Evolutionary conservation across 2,329 filamentous ascomycete genomes (phyloP).

Genomic region (Venturia aucupariae): DNA sequence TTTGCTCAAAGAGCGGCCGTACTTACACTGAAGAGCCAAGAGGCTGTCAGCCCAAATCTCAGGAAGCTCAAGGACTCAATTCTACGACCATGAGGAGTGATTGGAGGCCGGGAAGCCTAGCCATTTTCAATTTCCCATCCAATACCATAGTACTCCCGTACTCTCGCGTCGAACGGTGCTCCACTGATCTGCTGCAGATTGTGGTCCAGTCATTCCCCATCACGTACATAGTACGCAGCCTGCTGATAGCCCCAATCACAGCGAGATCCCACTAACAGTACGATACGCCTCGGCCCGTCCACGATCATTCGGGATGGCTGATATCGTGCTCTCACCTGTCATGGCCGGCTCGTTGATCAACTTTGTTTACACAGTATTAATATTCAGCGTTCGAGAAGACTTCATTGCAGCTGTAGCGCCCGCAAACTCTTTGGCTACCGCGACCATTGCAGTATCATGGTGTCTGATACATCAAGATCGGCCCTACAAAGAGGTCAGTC

Average conservation of each 20-base stretch:
- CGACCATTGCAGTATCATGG: background rate
- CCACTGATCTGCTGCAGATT: background rate
- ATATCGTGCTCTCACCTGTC: no score
- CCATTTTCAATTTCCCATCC: background rate
- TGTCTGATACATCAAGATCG: background rate
- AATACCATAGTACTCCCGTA: no score
- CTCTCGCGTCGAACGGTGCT: background rate
- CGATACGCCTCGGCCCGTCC: no score
- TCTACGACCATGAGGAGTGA: background rate
- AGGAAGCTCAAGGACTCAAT: background rate
- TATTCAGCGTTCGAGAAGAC: no score
- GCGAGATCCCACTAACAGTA: background rate
- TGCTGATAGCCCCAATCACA: background rate
- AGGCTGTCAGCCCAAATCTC: constrained; percentile 48
- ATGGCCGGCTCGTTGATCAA: no score
- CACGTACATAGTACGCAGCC: background rate
- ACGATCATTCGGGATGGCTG: no score
- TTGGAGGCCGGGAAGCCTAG: background rate
- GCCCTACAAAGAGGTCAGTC: background rate
- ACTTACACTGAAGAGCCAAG: constrained; percentile 63
- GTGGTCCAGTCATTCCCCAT: background rate
- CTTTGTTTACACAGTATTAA: no score
- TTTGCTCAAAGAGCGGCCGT: constrained; percentile 76
- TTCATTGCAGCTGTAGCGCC: no score
- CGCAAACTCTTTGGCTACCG: no score